Conservation (phyloP, 805 yeast genomes). For the Allodekkera sacchari region DNA sequence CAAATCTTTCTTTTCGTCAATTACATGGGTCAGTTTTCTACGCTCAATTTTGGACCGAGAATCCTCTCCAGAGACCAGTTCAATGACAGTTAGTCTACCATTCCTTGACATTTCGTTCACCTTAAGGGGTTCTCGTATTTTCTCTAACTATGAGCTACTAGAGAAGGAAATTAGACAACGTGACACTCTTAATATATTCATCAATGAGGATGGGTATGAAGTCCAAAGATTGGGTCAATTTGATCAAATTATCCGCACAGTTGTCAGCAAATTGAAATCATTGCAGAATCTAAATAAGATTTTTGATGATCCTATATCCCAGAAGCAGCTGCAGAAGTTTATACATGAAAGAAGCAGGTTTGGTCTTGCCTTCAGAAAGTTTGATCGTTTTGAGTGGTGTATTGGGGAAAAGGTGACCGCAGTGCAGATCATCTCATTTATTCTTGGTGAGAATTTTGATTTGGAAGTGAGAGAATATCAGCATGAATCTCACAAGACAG, state of each 20-base stretch:
- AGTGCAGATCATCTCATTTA: slow-evolving; percentile 35
- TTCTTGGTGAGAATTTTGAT: slow-evolving; percentile 35
- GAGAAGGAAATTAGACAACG: too few relatives aligned
- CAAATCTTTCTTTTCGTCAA: slow-evolving; percentile 42
- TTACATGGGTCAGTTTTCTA: slow-evolving; percentile 58
- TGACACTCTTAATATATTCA: too few relatives aligned
- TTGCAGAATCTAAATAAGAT: slow-evolving; percentile 5
- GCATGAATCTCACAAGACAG: slow-evolving; percentile 32
- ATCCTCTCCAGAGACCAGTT: not conserved
- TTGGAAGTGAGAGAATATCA: slow-evolving; percentile 52
- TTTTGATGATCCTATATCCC: slow-evolving; percentile 4
- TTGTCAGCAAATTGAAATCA: slow-evolving; percentile 26
- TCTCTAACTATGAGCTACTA: slow-evolving; percentile 1
- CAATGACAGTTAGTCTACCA: slow-evolving; percentile 33
- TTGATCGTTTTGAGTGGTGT: slow-evolving; percentile 72
- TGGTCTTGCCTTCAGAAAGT: slow-evolving; percentile 49
- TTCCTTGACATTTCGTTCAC: slow-evolving; percentile 36
- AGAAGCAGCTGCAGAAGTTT: slow-evolving; percentile 11
- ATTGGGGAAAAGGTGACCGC: slow-evolving; percentile 35
- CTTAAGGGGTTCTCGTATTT: slow-evolving; percentile 1
- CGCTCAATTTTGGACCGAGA: slow-evolving; percentile 33
- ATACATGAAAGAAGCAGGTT: slow-evolving; percentile 18
- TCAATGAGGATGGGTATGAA: slow-evolving; percentile 20
- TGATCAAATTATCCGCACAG: slow-evolving; percentile 30
- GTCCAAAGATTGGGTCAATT: slow-evolving; percentile 21